Conservation (phyloP, 441 rosid genomes). For the Jatropha podagrica region DNA sequence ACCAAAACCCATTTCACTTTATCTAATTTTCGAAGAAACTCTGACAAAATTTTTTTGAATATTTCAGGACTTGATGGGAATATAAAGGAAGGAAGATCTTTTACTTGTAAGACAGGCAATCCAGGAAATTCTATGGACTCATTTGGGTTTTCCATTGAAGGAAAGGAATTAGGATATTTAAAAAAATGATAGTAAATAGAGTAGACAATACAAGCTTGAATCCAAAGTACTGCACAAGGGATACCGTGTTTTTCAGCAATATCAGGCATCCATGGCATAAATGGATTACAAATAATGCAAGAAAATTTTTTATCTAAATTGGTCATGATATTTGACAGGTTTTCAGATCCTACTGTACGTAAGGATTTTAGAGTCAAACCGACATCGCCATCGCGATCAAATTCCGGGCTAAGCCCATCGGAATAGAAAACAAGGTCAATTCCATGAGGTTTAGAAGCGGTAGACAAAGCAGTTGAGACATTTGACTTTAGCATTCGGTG, state of each 20-base stretch:
- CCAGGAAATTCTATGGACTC: slow-evolving; percentile 38
- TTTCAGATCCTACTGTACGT: slow-evolving; percentile 30
- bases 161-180: slow-evolving; percentile 49
- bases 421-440: slow-evolving; percentile 43
- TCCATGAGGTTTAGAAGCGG: slow-evolving; percentile 7
- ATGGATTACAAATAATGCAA: slow-evolving; percentile 66
- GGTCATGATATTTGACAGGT: slow-evolving; percentile 34
- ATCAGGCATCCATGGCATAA: slow-evolving; percentile 71
- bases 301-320: slow-evolving; percentile 43
- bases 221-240: slow-evolving; percentile 78
- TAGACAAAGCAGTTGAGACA: slow-evolving; percentile 5
- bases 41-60: slow-evolving; percentile 25
- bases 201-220: slow-evolving; percentile 61
- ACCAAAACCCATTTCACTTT: slow-evolving; percentile 45
- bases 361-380: slow-evolving; percentile 29
- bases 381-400: slow-evolving; percentile 26
- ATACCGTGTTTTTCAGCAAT: slow-evolving; percentile 51
- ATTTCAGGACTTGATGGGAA: slow-evolving; percentile 30
- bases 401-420: slow-evolving; percentile 42
- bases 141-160: slow-evolving; percentile 39
- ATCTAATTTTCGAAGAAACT: slow-evolving; percentile 31
- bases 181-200: slow-evolving; percentile 53
- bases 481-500: slow-evolving; percentile 40
- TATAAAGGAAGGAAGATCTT: slow-evolving; percentile 51
- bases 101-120: slow-evolving; percentile 34